These are phyloP conservation scores for Pochonia chlamydosporia DNA, from an alignment of 2,329 filamentous ascomycete genomes.

Conservation along the genomic window DNA sequence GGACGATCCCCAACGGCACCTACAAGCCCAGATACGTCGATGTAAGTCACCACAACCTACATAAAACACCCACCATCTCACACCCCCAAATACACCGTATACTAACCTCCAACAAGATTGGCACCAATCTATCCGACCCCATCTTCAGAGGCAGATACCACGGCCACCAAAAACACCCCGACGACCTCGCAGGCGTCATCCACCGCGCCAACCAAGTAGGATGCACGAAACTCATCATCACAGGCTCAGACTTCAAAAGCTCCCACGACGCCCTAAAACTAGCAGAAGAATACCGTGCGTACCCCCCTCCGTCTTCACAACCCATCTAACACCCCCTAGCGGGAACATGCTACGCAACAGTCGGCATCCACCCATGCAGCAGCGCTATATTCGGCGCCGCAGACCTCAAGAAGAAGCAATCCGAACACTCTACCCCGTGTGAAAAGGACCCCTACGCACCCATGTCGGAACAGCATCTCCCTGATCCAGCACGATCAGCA, in stretches of 20 bases:
- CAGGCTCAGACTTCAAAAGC: slow-evolving; percentile 79
- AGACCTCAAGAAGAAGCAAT: slow-evolving; percentile 39
- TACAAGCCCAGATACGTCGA: slow-evolving; percentile 53
- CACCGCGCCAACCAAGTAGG: slow-evolving; percentile 70
- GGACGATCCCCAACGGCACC: slow-evolving; percentile 10
- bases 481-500: slow-evolving; percentile 37
- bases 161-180: slow-evolving; percentile 66
- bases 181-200: slow-evolving; percentile 73
- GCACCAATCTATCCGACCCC: slow-evolving; percentile 92
- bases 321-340: slow-evolving; percentile 39
- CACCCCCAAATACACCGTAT: slow-evolving; percentile 5
- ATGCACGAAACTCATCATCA: slow-evolving; percentile 86
- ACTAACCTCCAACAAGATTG: slow-evolving; percentile 50
- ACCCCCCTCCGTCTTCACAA: slow-evolving; percentile 5
- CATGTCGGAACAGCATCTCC: slow-evolving; percentile 42
- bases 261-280: slow-evolving; percentile 70
- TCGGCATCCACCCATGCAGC: slow-evolving; percentile 90
- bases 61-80: not conserved
- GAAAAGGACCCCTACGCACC: slow-evolving; percentile 45
- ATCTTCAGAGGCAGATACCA: slow-evolving; percentile 84
- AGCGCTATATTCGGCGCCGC: slow-evolving; percentile 68
- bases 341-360: slow-evolving; percentile 78
- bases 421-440: slow-evolving; percentile 37
- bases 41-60: slow-evolving; percentile 35
- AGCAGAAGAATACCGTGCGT: slow-evolving; percentile 66